Base-by-base conservation (phyloP, 2,329 filamentous ascomycete genomes). In the Aspergillus ustus region DNA sequence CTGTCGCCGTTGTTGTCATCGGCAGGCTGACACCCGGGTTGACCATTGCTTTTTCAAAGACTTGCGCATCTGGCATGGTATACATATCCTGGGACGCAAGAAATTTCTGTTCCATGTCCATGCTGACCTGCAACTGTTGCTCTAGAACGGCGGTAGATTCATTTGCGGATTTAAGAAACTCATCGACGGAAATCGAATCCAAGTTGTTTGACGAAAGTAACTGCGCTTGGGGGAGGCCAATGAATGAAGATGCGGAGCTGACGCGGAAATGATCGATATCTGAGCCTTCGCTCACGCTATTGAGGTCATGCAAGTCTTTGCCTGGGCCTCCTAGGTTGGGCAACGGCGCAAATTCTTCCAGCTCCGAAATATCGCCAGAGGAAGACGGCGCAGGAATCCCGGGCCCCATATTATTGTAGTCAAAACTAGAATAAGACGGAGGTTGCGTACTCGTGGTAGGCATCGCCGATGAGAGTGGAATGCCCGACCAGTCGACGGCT, bases 351-450 rank as follows among this genome's bases (percentile, higher is more conserved):
- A 75, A 79, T 49, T 83, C 81, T 31, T 82, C 81, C 13, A 77
- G 73, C 64, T 83, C 81, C 3, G 81, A 83, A 20, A 79, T 72
- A 51, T 82, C 81, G n/a, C 80, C 81, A 5, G 81, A 82, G 3
- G 81, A 82, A 8, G 80, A 81, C 11, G 76, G 78, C 1, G 78
- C 73, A 13, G 80, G 70, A 8, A 77, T 73, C 29, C 76, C 73
- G 25, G 75, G 74, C 17, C 68, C 73, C 55, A 78, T 74, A 25
- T 73, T 76, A 59, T 75, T 76, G 67, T 78, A 77, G 64, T 82
- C 78, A 65, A 80, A 79, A 64, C 78, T 81, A 17, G 78, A 75
- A 62, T 80, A 82, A 13, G 79, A 82, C 17, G 78, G 78, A 15
- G 79, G 73, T 54, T 81, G 80, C 48, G 78, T 81, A 66, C 75